Percentiles rank a stretch among this genome's conserved stretches.
Evolutionary conservation across 208 protist genomes (phyloP).

Genomic region (Trypanosoma mega): DNA sequence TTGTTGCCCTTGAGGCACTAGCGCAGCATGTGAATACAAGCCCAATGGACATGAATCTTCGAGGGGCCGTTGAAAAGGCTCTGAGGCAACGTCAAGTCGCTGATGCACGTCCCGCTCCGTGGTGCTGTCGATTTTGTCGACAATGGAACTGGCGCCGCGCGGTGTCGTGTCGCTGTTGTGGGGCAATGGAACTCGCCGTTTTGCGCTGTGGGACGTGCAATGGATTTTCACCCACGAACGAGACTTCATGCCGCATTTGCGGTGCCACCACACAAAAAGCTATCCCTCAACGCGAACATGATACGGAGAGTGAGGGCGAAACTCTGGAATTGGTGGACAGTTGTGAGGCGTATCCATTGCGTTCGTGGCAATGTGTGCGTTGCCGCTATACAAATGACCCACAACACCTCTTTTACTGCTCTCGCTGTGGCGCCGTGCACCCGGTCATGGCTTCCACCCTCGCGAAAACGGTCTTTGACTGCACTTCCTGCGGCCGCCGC

Average conservation of each 20-base stretch:
- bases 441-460: constrained; percentile 26
- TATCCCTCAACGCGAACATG: not conserved
- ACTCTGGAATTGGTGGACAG: constrained; percentile 12
- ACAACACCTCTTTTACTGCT: constrained; percentile 64
- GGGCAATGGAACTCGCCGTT: constrained; percentile 38
- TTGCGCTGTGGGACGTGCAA: constrained; percentile 52
- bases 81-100: constrained; percentile 10
- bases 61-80: constrained; percentile 5
- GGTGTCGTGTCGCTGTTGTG: constrained; percentile 44
- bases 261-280: not conserved
- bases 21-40: constrained; percentile 1
- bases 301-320: not conserved
- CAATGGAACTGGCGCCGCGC: constrained; percentile 58
- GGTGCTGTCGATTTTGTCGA: constrained; percentile 55
- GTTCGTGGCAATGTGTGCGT: constrained; percentile 60
- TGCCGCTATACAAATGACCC: constrained; percentile 57
- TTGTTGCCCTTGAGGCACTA: constrained; percentile 37
- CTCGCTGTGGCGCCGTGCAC: constrained; percentile 27
- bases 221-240: constrained; percentile 41
- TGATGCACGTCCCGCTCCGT: constrained; percentile 41
- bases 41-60: not conserved
- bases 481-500: constrained; percentile 19
- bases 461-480: constrained; percentile 30
- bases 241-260: constrained; percentile 21
- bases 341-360: constrained; percentile 41